phyloP scores from a whole-genome alignment of 2,329 filamentous ascomycete genomes.

The Paramyrothecium roridum region DNA sequence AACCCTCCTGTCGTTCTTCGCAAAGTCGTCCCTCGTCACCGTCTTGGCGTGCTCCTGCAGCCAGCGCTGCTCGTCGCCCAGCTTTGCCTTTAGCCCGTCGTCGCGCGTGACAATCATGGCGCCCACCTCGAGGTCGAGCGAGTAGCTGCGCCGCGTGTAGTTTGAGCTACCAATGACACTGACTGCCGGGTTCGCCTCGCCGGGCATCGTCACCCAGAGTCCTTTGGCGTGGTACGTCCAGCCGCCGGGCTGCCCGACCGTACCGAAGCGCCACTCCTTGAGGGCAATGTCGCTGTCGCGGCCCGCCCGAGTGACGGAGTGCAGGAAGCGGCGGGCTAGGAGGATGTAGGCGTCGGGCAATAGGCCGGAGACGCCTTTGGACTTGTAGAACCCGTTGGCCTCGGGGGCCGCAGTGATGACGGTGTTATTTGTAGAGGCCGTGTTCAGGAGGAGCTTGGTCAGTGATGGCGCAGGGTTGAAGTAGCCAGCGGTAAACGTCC shows the following conservation, averaged over 20 bases:
- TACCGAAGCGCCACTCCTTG: conserved; percentile 85
- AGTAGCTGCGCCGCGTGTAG: conserved; percentile 92
- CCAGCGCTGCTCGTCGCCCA: conserved; percentile 80
- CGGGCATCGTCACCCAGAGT: conserved; percentile 78
- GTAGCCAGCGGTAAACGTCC: conserved; percentile 97
- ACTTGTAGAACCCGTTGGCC: conserved; percentile 94
- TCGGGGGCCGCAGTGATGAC: conserved; percentile 90
- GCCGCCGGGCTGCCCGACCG: conserved; percentile 73
- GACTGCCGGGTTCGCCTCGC: conserved; percentile 65
- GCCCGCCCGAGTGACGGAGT: conserved; percentile 44
- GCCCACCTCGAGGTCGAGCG: conserved; percentile 86
- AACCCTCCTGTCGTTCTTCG: conserved; percentile 77
- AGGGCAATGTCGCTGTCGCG: conserved; percentile 61
- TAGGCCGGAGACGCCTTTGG: conserved; percentile 83
- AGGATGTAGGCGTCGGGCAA: conserved; percentile 90
- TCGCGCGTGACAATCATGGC: conserved; percentile 82
- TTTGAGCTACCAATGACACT: conserved; percentile 90
- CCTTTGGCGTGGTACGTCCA: conserved; percentile 99
- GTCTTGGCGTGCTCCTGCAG: conserved; percentile 69
- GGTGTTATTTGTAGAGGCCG: conserved; percentile 66
- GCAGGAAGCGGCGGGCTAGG: conserved; percentile 77
- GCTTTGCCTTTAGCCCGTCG: conserved; percentile 62
- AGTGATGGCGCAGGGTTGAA: conserved; percentile 93
- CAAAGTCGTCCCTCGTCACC: conserved; percentile 75
- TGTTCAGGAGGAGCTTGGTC: conserved; percentile 73